phyloP scores from a whole-genome alignment of 2,329 filamentous ascomycete species.

The Lachnellula suecica region DNA sequence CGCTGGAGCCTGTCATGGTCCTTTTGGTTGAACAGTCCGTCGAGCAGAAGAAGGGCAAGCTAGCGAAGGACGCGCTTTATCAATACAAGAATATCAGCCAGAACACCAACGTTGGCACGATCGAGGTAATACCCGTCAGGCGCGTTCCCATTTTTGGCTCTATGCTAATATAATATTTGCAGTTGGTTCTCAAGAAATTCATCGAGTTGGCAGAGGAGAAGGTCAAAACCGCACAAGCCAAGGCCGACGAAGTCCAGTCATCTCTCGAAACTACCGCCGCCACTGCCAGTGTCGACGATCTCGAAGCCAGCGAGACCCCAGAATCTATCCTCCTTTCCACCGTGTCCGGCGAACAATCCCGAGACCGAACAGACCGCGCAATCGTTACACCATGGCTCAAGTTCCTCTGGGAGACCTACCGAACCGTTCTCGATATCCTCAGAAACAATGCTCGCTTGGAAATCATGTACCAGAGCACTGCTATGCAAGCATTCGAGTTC shows the following conservation, averaged over 20 bases:
- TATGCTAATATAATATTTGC: constrained; percentile 22
- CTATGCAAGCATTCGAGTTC: constrained; percentile 97
- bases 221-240: constrained; percentile 91
- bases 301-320: constrained; percentile 95
- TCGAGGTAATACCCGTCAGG: constrained; percentile 64
- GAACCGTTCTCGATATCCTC: constrained; percentile 95
- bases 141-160: neutral
- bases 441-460: constrained; percentile 98
- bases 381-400: constrained; percentile 99
- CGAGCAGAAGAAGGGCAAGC: constrained; percentile 96
- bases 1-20: constrained; percentile 97
- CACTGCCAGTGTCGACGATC: constrained; percentile 81
- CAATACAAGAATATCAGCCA: constrained; percentile 99
- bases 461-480: constrained; percentile 97
- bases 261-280: constrained; percentile 74
- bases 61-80: constrained; percentile 97
- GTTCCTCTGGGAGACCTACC: constrained; percentile 99
- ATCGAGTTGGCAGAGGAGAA: constrained; percentile 96
- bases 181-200: constrained; percentile 94
- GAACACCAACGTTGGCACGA: constrained; percentile 97
- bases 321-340: constrained; percentile 98
- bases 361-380: constrained; percentile 94
- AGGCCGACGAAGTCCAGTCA: constrained; percentile 93
- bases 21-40: constrained; percentile 96
- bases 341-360: constrained; percentile 95